These are phyloP conservation scores for Strobilomyces dryophilus DNA, from an alignment of 768 basidiomycete species.

Conservation along the genomic window DNA sequence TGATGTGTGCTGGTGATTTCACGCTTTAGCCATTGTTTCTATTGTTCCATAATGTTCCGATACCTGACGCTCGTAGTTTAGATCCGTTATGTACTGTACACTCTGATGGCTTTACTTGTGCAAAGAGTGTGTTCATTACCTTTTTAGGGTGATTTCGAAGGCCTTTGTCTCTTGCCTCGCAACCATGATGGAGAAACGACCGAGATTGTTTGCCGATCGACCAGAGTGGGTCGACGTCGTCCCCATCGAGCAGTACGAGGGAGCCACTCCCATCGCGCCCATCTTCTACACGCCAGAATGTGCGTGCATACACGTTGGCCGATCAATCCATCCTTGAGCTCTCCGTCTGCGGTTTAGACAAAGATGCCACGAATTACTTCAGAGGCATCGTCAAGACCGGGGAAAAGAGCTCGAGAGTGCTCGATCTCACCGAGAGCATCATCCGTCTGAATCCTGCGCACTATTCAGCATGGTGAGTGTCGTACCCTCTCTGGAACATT, in stretches of 20 bases:
- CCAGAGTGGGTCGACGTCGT: constrained; percentile 78
- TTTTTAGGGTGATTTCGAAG: neutral
- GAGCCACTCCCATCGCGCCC: constrained; percentile 73
- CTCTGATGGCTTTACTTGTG: constrained; percentile 2
- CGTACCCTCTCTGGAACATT: neutral
- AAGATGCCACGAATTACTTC: constrained; percentile 90
- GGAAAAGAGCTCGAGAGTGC: constrained; percentile 77
- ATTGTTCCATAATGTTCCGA: constrained; percentile 15
- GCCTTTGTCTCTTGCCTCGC: neutral
- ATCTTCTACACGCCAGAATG: constrained; percentile 91
- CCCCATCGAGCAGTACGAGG: constrained; percentile 81
- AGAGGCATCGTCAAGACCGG: constrained; percentile 73
- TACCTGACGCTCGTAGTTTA: constrained; percentile 25
- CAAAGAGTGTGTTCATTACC: neutral
- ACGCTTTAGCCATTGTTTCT: neutral
- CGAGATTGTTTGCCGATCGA: constrained; percentile 50
- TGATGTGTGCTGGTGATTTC: constrained; percentile 4
- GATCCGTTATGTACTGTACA: constrained; percentile 20
- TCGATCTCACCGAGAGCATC: constrained; percentile 84
- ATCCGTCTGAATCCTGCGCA: constrained; percentile 94
- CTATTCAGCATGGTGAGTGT: constrained; percentile 87
- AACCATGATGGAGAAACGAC: constrained; percentile 20
- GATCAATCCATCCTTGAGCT: constrained; percentile 4
- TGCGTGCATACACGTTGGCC: constrained; percentile 37
- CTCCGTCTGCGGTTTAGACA: constrained; percentile 51